Base-by-base conservation (phyloP, 1,284 basidiomycete species). In the Veloboletus limbatus region DNA sequence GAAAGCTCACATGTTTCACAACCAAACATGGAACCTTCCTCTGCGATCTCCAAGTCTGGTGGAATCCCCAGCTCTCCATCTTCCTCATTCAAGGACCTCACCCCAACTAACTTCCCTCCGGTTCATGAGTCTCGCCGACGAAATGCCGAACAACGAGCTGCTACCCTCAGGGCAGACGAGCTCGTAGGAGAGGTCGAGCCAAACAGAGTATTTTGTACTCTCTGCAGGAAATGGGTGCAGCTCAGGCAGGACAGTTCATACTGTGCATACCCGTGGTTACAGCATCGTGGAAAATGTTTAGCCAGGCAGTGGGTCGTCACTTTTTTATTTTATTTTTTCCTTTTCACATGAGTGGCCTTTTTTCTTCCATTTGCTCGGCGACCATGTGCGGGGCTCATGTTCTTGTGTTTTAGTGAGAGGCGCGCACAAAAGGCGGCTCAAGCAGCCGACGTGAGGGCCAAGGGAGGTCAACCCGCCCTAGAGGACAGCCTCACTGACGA, bases 141-240 rank as follows among this genome's bases (percentile, higher is more conserved):
- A 43, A 87, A 85, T 51, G 83, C 85, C 18, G 85, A 86, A 56
- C 84, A 87, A 64, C 79, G 85, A 22, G 82, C 81, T 0, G 82
- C 81, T 8, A 78, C 77, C 2, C 72, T 88, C 25, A 72, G 79
- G 4, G 75, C 79, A 1, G 86, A 89, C 60, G 61, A 69, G 0
- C 70, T 84, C 11, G 75, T 87, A 40, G 74, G 73, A 26, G 73
- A 78, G 46, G 85, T 89, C 31, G 85, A 88, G 57, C 78, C 85
- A 0, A 85, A 84, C 58, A 72, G 83, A 20, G 85, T 88, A 1
- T 86, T 87, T 57, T 88, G 85, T 58, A 72, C 73, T 5, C 64
- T 87, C 2, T 88, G 86, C 59, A 72, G 76, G 55, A 88, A 88
- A 64, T 88, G 85, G 86, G 85, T 88, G 1, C 85, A 86, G 60